phyloP scores from a whole-genome alignment of 768 basidiomycete genomes.

The Xerocomus spinulosus region DNA sequence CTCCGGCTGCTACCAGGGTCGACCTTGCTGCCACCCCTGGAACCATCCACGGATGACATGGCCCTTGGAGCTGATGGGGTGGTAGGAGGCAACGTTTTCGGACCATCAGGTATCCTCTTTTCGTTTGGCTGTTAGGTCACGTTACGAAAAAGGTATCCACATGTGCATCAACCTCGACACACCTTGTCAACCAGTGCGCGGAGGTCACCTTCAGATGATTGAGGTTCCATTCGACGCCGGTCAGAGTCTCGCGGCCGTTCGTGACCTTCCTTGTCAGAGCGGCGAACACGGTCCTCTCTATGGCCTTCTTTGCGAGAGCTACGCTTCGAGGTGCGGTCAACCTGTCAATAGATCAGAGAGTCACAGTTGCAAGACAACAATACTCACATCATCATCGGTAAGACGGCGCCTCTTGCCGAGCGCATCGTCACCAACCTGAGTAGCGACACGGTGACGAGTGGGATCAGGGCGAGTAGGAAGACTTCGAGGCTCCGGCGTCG shows the following conservation, averaged over 20 bases:
- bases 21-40: constrained; percentile 37
- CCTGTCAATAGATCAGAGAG: constrained; percentile 35
- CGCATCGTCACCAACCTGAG: constrained; percentile 51
- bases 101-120: constrained; percentile 53
- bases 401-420: constrained; percentile 70
- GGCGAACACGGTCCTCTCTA: constrained; percentile 68
- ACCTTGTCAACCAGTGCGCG: constrained; percentile 62
- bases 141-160: constrained; percentile 6
- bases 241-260: constrained; percentile 67
- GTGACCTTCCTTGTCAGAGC: constrained; percentile 65
- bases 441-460: constrained; percentile 47
- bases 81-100: constrained; percentile 49
- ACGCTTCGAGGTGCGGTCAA: constrained; percentile 76
- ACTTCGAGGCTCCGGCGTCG: constrained; percentile 48
- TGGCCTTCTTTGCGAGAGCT: constrained; percentile 73
- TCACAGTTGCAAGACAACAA: not conserved
- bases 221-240: constrained; percentile 62
- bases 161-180: constrained; percentile 14
- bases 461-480: constrained; percentile 58
- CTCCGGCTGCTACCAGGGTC: constrained; percentile 35
- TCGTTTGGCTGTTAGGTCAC: constrained; percentile 39
- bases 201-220: constrained; percentile 46
- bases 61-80: constrained; percentile 70
- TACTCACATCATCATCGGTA: constrained; percentile 69
- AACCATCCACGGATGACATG: constrained; percentile 50